Conservation (phyloP, 345 rosid species). For the Pistacia integerrima region DNA sequence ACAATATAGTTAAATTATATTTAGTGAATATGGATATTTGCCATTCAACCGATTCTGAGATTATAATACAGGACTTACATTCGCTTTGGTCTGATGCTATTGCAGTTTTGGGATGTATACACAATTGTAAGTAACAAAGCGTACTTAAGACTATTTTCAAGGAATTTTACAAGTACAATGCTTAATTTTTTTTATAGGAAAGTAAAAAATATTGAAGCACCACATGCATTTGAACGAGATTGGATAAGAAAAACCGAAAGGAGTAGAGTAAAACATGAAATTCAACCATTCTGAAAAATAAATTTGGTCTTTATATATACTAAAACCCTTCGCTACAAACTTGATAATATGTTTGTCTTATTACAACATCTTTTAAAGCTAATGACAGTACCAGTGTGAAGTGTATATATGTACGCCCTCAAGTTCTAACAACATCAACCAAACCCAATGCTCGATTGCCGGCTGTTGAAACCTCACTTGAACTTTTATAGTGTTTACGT, state of each 20-base stretch:
- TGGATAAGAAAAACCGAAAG: too few species aligned
- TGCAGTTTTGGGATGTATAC: too few species aligned
- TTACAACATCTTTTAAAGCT: not conserved
- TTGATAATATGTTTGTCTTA: not conserved
- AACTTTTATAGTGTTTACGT: not conserved
- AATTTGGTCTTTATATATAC: not conserved
- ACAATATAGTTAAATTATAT: too few species aligned
- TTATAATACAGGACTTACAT: too few species aligned
- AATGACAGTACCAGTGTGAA: not conserved
- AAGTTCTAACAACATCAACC: slow-evolving; percentile 84
- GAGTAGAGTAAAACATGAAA: not conserved
- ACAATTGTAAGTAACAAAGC: too few species aligned
- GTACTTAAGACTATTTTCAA: too few species aligned
- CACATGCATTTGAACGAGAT: too few species aligned
- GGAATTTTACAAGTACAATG: too few species aligned
- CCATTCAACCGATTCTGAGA: too few species aligned
- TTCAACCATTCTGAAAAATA: not conserved
- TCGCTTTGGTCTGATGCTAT: too few species aligned
- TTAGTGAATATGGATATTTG: too few species aligned
- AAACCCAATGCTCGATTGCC: slow-evolving; percentile 88
- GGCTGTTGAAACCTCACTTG: slow-evolving; percentile 96
- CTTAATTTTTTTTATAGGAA: too few species aligned
- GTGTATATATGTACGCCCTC: slow-evolving; percentile 32
- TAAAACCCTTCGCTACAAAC: not conserved
- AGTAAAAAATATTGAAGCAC: not conserved